A percentile compares a stretch with the other conserved stretches of the same genome.
These are phyloP conservation scores for Suhomyces panamericanus DNA, from an alignment of 1,139 yeast genomes.

Conservation along the genomic window DNA sequence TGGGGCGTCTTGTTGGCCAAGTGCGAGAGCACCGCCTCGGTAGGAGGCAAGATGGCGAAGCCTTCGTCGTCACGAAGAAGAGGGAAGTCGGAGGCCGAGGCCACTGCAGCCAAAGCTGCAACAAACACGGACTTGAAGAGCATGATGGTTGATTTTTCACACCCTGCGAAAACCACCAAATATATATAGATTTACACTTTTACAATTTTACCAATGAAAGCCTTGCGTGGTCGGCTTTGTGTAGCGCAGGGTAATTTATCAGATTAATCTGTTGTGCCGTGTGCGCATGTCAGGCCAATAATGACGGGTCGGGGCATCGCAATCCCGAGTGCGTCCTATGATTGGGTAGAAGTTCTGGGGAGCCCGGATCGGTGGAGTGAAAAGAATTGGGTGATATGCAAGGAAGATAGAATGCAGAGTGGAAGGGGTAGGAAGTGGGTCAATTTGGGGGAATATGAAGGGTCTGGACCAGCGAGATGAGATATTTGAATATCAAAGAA, in stretches of 20 bases:
- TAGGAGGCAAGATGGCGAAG: conserved; percentile 19
- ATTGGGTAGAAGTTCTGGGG: background rate
- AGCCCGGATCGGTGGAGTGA: no score
- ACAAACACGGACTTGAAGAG: conserved; percentile 14
- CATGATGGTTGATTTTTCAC: conserved; percentile 5
- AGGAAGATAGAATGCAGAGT: no score
- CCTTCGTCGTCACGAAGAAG: conserved; percentile 16
- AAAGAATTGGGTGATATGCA: no score
- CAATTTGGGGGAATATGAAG: no score
- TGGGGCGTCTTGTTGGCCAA: conserved; percentile 11
- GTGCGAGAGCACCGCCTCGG: conserved; percentile 14
- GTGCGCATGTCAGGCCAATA: conserved; percentile 8
- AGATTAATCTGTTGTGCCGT: conserved; percentile 6
- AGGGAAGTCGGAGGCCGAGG: conserved; percentile 13
- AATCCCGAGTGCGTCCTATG: background rate
- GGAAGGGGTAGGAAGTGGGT: no score
- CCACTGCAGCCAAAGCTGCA: conserved; percentile 13
- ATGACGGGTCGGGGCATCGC: background rate
- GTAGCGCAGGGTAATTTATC: conserved; percentile 3
- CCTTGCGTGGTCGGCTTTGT: background rate
- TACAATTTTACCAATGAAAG: background rate
- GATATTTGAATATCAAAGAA: no score
- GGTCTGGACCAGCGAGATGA: no score
- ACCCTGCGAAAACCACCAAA: no score
- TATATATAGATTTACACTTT: background rate